A percentile compares a stretch with the other conserved stretches of the same genome.
phyloP scores from a whole-genome alignment of 495 filamentous ascomycete species.

The Cladorrhinum samala region DNA sequence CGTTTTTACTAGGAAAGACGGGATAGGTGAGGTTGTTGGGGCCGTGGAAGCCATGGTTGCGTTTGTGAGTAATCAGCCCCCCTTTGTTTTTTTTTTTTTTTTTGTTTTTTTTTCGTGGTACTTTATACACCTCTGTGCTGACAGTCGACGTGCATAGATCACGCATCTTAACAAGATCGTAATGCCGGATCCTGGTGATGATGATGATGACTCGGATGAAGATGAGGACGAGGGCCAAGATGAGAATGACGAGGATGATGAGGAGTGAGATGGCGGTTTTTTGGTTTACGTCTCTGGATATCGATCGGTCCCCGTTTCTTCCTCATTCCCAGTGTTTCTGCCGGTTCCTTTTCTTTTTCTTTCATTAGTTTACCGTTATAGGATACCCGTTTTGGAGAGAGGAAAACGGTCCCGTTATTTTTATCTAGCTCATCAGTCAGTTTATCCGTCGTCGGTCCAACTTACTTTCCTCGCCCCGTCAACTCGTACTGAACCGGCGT shows the following conservation, averaged over 20 bases:
- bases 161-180: constrained; percentile 22
- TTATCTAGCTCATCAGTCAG: too few species aligned
- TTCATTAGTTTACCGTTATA: too few species aligned
- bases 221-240: constrained; percentile 9
- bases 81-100: constrained; percentile 12
- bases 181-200: constrained; percentile 49
- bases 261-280: neutral
- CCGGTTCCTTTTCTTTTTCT: neutral
- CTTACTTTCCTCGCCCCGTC: too few species aligned
- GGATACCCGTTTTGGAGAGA: too few species aligned
- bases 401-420: too few species aligned
- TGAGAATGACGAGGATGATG: constrained; percentile 2
- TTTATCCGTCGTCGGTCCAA: too few species aligned
- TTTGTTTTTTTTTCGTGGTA: neutral
- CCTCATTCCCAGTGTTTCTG: neutral
- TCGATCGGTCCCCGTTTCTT: too few species aligned
- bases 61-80: constrained; percentile 60
- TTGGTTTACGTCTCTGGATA: neutral
- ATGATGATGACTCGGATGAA: constrained; percentile 29
- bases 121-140: too few species aligned
- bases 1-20: constrained; percentile 44
- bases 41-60: constrained; percentile 48
- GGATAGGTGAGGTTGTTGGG: constrained; percentile 44
- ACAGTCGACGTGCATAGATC: constrained; percentile 11
- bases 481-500: too few species aligned